Evolutionary conservation across 805 yeast genomes (phyloP).

Genomic region (Cephaloascus fragrans): DNA sequence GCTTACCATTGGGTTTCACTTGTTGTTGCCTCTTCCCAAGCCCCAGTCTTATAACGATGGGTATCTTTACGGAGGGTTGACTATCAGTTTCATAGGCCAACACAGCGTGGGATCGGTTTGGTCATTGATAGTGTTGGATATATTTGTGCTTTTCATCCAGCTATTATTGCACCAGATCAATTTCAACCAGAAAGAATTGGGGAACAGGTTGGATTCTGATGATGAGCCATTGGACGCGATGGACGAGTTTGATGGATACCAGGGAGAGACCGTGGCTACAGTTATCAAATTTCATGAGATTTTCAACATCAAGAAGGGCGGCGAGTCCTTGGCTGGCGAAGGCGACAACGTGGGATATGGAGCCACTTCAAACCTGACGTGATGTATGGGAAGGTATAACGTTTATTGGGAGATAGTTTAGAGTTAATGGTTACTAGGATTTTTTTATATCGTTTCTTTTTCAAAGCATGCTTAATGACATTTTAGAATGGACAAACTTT

Average conservation of each 20-base stretch:
- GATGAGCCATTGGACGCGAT: neutral
- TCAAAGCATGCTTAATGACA: too few species aligned
- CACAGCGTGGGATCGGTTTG: constrained; percentile 3
- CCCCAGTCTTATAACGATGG: constrained; percentile 1
- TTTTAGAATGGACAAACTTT: too few species aligned
- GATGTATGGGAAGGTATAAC: too few species aligned
- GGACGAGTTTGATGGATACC: neutral
- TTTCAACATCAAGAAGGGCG: neutral
- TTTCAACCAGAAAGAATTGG: constrained; percentile 3
- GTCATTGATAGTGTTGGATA: constrained; percentile 10
- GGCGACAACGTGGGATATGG: too few species aligned
- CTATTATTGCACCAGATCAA: constrained; percentile 7
- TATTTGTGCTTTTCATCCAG: constrained; percentile 9
- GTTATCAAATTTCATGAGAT: neutral
- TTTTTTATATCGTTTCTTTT: too few species aligned
- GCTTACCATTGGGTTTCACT: neutral
- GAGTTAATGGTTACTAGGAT: too few species aligned
- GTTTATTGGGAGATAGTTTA: too few species aligned
- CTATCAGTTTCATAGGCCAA: constrained; percentile 17
- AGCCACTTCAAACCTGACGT: too few species aligned
- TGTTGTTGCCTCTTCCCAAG: neutral
- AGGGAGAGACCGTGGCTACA: neutral
- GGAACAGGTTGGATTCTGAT: too few species aligned
- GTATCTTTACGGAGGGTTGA: constrained; percentile 9
- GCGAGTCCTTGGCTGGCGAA: too few species aligned